These are phyloP conservation scores for Epichloe hybrida DNA, from an alignment of 2,329 filamentous ascomycete species.

Conservation along the genomic window DNA sequence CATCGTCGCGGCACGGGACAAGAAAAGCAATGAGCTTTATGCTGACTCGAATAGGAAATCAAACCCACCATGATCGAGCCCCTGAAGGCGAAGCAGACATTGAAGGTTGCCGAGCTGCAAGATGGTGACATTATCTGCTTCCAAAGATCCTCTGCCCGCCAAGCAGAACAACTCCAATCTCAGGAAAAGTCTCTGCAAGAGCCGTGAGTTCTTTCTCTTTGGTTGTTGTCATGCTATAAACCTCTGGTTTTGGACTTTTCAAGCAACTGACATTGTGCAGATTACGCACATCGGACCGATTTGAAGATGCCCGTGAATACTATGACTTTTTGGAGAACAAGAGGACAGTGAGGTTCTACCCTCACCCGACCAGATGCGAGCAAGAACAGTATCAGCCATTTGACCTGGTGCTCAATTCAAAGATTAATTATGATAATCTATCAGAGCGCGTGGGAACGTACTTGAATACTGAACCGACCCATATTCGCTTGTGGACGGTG, in stretches of 20 bases:
- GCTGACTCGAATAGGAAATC: conserved; percentile 50
- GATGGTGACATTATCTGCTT: conserved; percentile 97
- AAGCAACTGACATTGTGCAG: conserved; percentile 4
- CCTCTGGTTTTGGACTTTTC: too few relatives aligned
- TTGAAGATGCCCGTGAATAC: conserved; percentile 66
- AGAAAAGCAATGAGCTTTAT: too few relatives aligned
- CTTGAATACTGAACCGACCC: conserved; percentile 65
- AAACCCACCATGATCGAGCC: conserved; percentile 95
- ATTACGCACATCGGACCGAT: conserved; percentile 30
- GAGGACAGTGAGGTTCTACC: conserved; percentile 64
- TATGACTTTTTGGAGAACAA: conserved; percentile 90
- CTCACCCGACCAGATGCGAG: conserved; percentile 46
- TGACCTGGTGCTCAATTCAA: conserved; percentile 66
- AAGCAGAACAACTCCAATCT: conserved; percentile 20
- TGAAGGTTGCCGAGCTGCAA: conserved; percentile 86
- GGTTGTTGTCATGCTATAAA: background rate
- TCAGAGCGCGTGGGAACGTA: conserved; percentile 70
- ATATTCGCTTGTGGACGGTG: conserved; percentile 84
- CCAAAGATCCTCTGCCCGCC: conserved; percentile 49
- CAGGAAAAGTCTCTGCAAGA: conserved; percentile 19
- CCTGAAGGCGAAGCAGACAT: conserved; percentile 79
- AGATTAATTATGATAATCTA: conserved; percentile 80
- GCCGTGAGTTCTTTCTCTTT: conserved; percentile 12
- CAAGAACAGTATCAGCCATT: conserved; percentile 52
- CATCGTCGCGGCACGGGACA: too few relatives aligned